Evolutionary conservation across 2,329 filamentous ascomycete species (phyloP).

Genomic region (Alternaria triticimaculans): DNA sequence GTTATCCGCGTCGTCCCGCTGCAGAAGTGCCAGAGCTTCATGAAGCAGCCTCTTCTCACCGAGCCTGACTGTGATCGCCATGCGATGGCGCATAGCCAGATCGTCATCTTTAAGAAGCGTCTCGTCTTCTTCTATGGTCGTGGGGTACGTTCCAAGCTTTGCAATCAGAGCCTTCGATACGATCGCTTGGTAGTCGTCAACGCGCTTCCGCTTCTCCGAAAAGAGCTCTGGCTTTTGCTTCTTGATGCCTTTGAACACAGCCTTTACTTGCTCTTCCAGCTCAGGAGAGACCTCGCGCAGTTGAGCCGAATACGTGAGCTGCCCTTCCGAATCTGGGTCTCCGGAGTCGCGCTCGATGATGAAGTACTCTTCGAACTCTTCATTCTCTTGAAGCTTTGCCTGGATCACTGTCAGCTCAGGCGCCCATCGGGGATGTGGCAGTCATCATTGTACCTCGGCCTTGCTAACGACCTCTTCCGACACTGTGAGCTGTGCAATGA

Average conservation of each 20-base stretch:
- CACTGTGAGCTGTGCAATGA: constrained; percentile 9
- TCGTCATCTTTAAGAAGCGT: constrained; percentile 7
- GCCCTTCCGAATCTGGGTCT: constrained; percentile 27
- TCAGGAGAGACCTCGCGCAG: constrained; percentile 21
- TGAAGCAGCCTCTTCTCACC: constrained; percentile 28
- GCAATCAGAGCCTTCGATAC: constrained; percentile 13
- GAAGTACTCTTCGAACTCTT: constrained; percentile 26
- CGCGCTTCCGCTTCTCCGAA: constrained; percentile 21
- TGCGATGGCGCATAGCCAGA: constrained; percentile 21
- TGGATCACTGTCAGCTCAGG: not conserved
- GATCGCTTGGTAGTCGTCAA: constrained; percentile 11
- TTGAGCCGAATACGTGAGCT: constrained; percentile 11
- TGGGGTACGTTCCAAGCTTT: constrained; percentile 23
- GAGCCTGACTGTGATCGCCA: constrained; percentile 27
- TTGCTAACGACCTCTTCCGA: constrained; percentile 4
- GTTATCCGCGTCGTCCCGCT: not conserved
- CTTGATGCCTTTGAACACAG: constrained; percentile 21
- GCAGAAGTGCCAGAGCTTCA: constrained; percentile 17
- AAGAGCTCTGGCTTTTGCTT: constrained; percentile 7
- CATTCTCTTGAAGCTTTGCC: constrained; percentile 3
- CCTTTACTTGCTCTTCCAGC: constrained; percentile 27
- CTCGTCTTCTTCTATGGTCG: constrained; percentile 19
- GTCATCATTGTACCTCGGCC: not conserved
- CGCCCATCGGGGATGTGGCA: fast-evolving
- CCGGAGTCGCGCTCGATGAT: constrained; percentile 32